Percentiles rank a stretch among this genome's conserved stretches.
These are phyloP conservation scores for Microsporum audouinii DNA, from an alignment of 2,329 filamentous ascomycete species.

Conservation along the genomic window DNA sequence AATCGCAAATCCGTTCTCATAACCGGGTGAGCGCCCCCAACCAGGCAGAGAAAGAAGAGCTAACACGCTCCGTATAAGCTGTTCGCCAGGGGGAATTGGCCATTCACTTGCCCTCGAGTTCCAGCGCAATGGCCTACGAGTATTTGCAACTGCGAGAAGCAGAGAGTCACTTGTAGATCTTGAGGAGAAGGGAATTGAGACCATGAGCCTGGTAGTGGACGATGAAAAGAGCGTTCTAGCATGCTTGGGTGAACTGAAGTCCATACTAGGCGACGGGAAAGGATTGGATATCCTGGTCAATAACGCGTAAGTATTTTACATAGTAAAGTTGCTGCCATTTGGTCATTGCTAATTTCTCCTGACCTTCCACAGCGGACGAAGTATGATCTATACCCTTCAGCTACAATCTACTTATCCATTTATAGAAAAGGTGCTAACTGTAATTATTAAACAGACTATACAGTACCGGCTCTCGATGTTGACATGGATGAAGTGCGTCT, in stretches of 20 bases:
- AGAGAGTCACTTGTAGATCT: slow-evolving; percentile 40
- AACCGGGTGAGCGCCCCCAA: slow-evolving; percentile 27
- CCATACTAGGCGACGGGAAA: slow-evolving; percentile 34
- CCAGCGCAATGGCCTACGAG: slow-evolving; percentile 40
- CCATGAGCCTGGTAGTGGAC: slow-evolving; percentile 44
- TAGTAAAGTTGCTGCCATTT: neutral
- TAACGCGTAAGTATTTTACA: slow-evolving; percentile 37
- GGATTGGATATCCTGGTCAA: slow-evolving; percentile 48
- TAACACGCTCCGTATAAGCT: slow-evolving; percentile 21
- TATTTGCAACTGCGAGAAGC: slow-evolving; percentile 48
- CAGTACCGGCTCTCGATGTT: slow-evolving; percentile 46
- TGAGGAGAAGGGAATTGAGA: slow-evolving; percentile 42
- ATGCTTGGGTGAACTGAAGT: slow-evolving; percentile 38
- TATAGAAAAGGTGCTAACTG: neutral
- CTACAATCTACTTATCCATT: neutral
- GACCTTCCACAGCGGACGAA: slow-evolving; percentile 3
- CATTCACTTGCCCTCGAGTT: slow-evolving; percentile 49
- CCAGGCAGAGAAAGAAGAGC: neutral
- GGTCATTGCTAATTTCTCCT: neutral
- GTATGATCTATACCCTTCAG: slow-evolving; percentile 2
- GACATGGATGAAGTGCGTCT: slow-evolving; percentile 37
- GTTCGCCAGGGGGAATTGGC: slow-evolving; percentile 47
- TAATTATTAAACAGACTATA: slow-evolving; percentile 35
- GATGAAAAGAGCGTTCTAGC: slow-evolving; percentile 38
- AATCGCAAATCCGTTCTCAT: slow-evolving; percentile 32